Evolutionary conservation across 2,329 filamentous ascomycete species (phyloP).

Genomic region (Penicillium concentricum): DNA sequence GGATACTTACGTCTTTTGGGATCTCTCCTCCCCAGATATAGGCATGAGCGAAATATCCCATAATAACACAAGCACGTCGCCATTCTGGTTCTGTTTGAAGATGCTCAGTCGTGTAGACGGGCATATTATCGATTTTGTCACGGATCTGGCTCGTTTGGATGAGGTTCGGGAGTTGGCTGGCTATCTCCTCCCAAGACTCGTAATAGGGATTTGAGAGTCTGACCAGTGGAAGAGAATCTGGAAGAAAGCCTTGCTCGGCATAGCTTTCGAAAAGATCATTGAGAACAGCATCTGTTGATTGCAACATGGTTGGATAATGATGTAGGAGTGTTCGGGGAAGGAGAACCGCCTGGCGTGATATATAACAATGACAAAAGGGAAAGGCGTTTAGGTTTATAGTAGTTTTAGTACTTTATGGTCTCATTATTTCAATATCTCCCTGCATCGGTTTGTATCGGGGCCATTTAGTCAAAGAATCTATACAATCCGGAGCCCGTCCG

Average conservation of each 20-base stretch:
- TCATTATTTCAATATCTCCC: background rate
- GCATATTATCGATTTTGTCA: constrained; percentile 71
- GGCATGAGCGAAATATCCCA: constrained; percentile 73
- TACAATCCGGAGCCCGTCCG: constrained; percentile 20
- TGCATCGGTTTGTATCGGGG: constrained; percentile 18
- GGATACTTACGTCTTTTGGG: constrained; percentile 60
- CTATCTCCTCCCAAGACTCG: constrained; percentile 81
- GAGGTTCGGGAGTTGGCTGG: constrained; percentile 72
- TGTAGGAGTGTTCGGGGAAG: background rate
- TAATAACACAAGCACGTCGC: constrained; percentile 75
- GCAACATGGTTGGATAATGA: constrained; percentile 23
- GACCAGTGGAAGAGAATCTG: constrained; percentile 70
- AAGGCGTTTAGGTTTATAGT: background rate
- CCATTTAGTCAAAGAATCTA: constrained; percentile 16
- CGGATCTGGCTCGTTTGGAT: constrained; percentile 75
- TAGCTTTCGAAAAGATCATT: constrained; percentile 69
- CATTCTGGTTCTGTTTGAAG: constrained; percentile 81
- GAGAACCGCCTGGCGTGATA: background rate
- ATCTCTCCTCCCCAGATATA: constrained; percentile 80
- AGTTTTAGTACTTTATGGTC: background rate
- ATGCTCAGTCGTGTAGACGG: constrained; percentile 72
- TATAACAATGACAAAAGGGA: background rate
- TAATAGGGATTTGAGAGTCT: constrained; percentile 81
- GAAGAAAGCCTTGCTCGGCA: constrained; percentile 77
- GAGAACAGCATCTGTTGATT: constrained; percentile 42